phyloP scores from a whole-genome alignment of 176 grass and related monocot species.

The Luzula sylvatica region DNA sequence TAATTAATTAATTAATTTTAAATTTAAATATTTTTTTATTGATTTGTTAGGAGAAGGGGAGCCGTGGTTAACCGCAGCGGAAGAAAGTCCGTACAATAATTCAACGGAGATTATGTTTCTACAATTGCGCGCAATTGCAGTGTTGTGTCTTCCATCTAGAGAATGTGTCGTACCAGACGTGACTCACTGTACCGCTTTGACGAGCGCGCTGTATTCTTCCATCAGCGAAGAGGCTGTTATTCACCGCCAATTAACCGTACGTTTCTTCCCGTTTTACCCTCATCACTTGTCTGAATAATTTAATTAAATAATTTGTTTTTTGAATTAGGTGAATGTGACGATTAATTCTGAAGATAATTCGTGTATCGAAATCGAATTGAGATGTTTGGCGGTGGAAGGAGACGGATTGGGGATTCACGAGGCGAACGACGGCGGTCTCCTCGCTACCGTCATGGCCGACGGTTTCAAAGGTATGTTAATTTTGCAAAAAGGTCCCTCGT shows the following conservation, averaged over 20 bases:
- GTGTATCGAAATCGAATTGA: conserved; percentile 69
- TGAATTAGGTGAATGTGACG: conserved; percentile 47
- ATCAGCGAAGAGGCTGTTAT: conserved; percentile 71
- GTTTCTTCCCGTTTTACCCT: neutral
- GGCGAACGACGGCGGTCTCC: conserved; percentile 80
- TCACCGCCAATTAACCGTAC: conserved; percentile 59
- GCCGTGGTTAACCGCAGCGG: conserved; percentile 64
- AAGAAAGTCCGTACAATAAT: conserved; percentile 47
- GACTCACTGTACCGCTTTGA: conserved; percentile 79
- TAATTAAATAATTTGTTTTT: neutral
- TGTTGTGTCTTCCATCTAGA: conserved; percentile 80
- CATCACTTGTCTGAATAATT: neutral
- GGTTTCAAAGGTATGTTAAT: conserved; percentile 74
- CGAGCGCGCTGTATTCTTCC: conserved; percentile 82
- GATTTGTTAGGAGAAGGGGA: conserved; percentile 49
- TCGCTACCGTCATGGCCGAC: conserved; percentile 69
- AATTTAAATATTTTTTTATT: neutral
- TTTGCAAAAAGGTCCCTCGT: neutral
- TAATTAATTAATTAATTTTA: too few species aligned
- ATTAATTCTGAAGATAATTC: conserved; percentile 58
- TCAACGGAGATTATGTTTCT: conserved; percentile 45
- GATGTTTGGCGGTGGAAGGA: conserved; percentile 58
- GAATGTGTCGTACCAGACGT: conserved; percentile 80
- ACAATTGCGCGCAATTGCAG: conserved; percentile 78
- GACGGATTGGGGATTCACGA: conserved; percentile 82